Base-by-base conservation (phyloP, 306 rosid species). In the Benincasa hispida region DNA sequence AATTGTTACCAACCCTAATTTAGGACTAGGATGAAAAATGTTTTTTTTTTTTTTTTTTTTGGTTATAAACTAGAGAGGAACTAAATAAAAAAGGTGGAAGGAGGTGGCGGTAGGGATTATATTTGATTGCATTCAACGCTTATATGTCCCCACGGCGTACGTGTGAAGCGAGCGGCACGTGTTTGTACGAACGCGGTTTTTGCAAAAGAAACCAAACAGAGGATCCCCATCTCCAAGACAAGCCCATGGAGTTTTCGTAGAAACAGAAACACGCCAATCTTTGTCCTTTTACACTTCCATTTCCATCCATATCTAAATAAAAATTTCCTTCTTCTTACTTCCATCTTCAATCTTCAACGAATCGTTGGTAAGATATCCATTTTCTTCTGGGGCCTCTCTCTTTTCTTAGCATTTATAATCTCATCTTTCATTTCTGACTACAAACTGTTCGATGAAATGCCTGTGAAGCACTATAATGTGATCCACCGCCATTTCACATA, bases 101-200 rank as follows among this genome's bases (percentile, higher is more conserved):
- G 66, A 1, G 51, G 73, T 66, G 73, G 51, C 9, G 30, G 73
- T 11, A 66, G 50, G 50, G 73, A 10, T 66, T 39, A 25, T 37
- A 66, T 10, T 66, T 9, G n/a, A 63, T 12, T 4, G 51, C 51
- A 41, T 60, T 65, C 18, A 47, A 54, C 58, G 81, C 82, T 63
- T 54, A 13, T 17, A 59, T 15, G 67, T 60, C 67, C 67, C 37
- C 11, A 27, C 67, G 9, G 67, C 39, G 34, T 60, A 60, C 67
- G 63, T 58, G 63, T 25, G 13, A 24, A 58, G 37, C 4, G 10
- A 22, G 35, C n/a, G n/a, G 19, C 13, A 61, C 78, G 75, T 82
- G 83, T 82, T 81, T 70, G 87, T 83, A 86, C 83, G 78, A 81
- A 81, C 91, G 85, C 79, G 81, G 81, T 84, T 84, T 81, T 82